Conservation (phyloP, 129 eudicot species). For the Tagetes patula region DNA sequence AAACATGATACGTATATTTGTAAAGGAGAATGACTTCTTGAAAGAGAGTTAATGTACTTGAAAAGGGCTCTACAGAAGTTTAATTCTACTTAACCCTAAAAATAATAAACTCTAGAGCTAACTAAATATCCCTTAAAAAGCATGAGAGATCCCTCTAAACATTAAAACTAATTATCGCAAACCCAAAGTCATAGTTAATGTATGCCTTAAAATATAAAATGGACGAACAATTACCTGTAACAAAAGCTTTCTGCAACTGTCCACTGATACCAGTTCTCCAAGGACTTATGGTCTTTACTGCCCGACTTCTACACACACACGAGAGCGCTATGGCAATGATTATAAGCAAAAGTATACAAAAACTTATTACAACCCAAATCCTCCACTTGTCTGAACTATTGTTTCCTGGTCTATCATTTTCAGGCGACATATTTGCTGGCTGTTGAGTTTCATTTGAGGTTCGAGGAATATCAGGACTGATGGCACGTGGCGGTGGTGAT, state of each 20-base stretch:
- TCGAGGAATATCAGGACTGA: conserved; percentile 25
- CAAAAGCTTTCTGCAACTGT: conserved; percentile 88
- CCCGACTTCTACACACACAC: conserved; percentile 55
- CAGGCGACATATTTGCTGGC: conserved; percentile 12
- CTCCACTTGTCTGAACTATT: conserved; percentile 39
- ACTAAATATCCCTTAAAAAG: neutral
- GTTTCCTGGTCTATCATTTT: conserved; percentile 17
- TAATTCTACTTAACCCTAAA: neutral
- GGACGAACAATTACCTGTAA: conserved; percentile 50
- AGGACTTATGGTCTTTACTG: conserved; percentile 64
- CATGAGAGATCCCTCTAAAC: neutral
- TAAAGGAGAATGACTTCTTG: neutral
- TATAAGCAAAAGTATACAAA: conserved; percentile 36
- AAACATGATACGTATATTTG: neutral
- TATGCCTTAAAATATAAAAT: conserved; percentile 6
- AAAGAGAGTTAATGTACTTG: neutral
- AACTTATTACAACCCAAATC: conserved; percentile 43
- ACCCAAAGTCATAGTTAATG: conserved; percentile 8
- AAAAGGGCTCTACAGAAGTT: neutral
- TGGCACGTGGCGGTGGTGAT: conserved; percentile 24
- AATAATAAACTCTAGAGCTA: neutral
- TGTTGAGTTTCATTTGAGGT: conserved; percentile 25
- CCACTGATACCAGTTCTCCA: conserved; percentile 89
- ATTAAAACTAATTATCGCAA: neutral
- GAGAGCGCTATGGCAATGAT: conserved; percentile 36